Percentiles rank a stretch among this genome's conserved stretches.
Evolutionary conservation across 768 basidiomycete genomes (phyloP).

Genomic region (Amanita muscaria): DNA sequence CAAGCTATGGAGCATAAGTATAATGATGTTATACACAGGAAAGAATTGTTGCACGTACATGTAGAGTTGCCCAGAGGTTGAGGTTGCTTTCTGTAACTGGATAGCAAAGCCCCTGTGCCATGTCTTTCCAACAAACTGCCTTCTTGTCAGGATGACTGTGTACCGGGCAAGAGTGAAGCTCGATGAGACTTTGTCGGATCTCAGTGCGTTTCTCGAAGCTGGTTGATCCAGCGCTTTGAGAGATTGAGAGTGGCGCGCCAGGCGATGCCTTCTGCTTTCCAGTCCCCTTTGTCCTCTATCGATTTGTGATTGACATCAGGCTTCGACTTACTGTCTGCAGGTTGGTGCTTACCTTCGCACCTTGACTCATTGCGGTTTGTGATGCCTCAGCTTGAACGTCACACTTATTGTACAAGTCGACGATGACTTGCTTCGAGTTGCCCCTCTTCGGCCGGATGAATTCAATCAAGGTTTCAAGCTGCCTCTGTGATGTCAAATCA

Average conservation of each 20-base stretch:
- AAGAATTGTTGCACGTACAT: constrained; percentile 1
- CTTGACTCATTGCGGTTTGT: not conserved
- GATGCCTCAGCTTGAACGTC: constrained; percentile 2
- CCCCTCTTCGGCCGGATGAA: constrained; percentile 1
- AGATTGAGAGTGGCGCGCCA: not conserved
- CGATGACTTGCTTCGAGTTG: not conserved
- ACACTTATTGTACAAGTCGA: not conserved
- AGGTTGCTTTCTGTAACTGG: no score
- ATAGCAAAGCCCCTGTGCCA: constrained; percentile 5
- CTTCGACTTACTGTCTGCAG: no score
- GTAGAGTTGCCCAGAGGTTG: constrained; percentile 5
- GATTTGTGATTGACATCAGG: no score
- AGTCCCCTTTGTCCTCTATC: not conserved
- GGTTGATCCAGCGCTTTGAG: not conserved
- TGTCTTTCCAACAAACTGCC: constrained; percentile 3
- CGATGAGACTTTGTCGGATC: constrained; percentile 2
- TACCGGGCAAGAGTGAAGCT: not conserved
- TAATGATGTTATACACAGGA: not conserved
- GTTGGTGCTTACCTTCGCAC: constrained; percentile 1
- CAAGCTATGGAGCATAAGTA: constrained; percentile 1
- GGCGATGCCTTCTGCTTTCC: not conserved
- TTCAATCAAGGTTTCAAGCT: constrained; percentile 2
- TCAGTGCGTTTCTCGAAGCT: constrained; percentile 1
- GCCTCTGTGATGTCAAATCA: not conserved
- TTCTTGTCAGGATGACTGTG: no score